These are phyloP conservation scores for Aspergillus homomorphus DNA, from an alignment of 495 filamentous ascomycete species.

Conservation along the genomic window DNA sequence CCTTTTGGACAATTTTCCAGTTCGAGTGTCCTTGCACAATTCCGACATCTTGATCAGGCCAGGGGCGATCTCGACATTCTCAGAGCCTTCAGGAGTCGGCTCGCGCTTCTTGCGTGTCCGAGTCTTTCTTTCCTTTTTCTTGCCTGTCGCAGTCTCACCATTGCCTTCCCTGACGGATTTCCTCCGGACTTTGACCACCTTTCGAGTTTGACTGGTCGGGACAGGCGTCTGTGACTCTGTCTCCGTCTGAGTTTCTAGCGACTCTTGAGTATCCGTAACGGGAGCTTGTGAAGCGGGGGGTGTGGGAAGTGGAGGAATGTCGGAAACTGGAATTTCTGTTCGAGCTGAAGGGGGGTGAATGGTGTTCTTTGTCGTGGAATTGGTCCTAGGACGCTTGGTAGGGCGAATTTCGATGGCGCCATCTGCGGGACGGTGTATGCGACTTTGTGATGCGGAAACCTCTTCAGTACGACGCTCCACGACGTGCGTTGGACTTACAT, in stretches of 20 bases:
- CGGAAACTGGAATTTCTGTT: not conserved
- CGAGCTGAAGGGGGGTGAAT: not conserved
- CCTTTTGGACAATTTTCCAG: constrained; percentile 77
- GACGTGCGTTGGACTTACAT: not conserved
- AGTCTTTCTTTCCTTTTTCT: constrained; percentile 29
- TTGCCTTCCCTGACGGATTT: constrained; percentile 25
- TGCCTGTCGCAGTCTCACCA: constrained; percentile 20
- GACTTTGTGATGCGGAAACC: not conserved
- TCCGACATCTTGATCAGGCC: constrained; percentile 77
- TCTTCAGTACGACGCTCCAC: not conserved
- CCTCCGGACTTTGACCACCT: constrained; percentile 26
- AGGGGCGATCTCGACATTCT: constrained; percentile 65
- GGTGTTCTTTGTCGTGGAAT: not conserved
- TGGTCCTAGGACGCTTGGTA: constrained; percentile 22
- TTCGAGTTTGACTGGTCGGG: constrained; percentile 9
- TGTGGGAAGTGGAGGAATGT: constrained; percentile 12
- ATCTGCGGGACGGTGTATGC: constrained; percentile 4
- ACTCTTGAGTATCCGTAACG: constrained; percentile 21
- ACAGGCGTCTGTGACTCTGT: constrained; percentile 11
- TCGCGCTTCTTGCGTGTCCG: constrained; percentile 46
- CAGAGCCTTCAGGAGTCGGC: constrained; percentile 74
- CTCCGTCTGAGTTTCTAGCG: constrained; percentile 18
- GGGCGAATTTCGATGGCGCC: constrained; percentile 21
- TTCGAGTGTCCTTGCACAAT: constrained; percentile 69
- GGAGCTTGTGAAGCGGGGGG: constrained; percentile 24